Base-by-base conservation (phyloP, 345 rosid genomes). In the Sisymbrium altissimum region DNA sequence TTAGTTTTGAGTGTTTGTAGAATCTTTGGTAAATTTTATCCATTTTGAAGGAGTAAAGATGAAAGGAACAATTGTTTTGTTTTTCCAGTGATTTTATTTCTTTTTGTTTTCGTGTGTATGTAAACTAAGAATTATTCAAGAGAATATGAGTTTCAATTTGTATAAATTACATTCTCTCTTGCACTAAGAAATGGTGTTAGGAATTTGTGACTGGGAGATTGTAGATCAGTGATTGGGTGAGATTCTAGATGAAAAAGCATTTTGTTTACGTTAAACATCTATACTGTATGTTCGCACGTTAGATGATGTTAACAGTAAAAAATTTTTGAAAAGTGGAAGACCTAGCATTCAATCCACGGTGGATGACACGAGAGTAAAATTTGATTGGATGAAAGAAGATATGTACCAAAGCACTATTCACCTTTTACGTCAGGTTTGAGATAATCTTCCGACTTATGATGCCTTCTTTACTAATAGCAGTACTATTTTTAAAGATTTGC, bases 351-450 rank as follows among this genome's bases (percentile, higher is more conserved):
- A 56, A 69, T 64, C 70, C 43, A 52, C 11, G 25, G 18, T 23
- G 8, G 53, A 50, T 40, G 55, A n/a, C 74, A 68, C 50, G 7
- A 45, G 23, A 29, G 66, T 64, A 49, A 56, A 46, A 7, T 48
- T 70, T 64, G 66, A 56, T 70, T 76, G 76, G 76, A 55, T 54
- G 29, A 45, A 76, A 36, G 44, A 53, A 56, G 75, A 69, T 76
- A 45, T 35, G 70, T 27, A 62, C 80, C 25, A 69, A 69, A 53
- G 1, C 74, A 62, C 45, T 75, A 49, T 68, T 59, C 13, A 66
- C 17, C 56, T 57, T 65, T 65, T 48, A 36, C 29, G 59, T 74
- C 57, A 44, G 14, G 41, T 40, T 39, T 62, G 8, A 61, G 9
- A 61, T 49, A 1, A 40, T 13, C 35, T 50, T 7, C 38, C 3